phyloP scores from a whole-genome alignment of 306 rosid genomes.

The Malus orientalis region DNA sequence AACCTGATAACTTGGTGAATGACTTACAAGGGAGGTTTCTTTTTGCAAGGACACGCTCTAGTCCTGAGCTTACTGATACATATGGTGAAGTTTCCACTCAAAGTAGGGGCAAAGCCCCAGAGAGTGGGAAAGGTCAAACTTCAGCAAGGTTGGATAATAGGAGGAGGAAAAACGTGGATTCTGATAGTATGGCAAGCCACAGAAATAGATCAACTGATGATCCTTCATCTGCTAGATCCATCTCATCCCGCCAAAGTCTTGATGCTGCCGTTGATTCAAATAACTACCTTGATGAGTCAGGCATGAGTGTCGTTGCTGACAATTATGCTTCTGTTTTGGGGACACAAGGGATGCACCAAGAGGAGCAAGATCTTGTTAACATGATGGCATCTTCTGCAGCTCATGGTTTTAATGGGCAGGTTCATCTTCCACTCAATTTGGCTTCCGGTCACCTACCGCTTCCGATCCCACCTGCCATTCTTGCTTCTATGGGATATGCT shows the following conservation, averaged over 20 bases:
- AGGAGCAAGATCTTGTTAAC: slow-evolving; percentile 86
- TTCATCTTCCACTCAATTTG: slow-evolving; percentile 65
- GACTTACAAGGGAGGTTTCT: slow-evolving; percentile 65
- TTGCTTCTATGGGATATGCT: slow-evolving; percentile 72
- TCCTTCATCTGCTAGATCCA: slow-evolving; percentile 33
- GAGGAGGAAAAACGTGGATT: slow-evolving; percentile 50
- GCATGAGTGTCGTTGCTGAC: slow-evolving; percentile 35
- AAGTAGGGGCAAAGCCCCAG: slow-evolving; percentile 47
- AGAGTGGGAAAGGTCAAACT: slow-evolving; percentile 44
- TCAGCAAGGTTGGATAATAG: slow-evolving; percentile 51
- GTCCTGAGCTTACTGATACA: slow-evolving; percentile 91
- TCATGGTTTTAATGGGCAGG: slow-evolving; percentile 64
- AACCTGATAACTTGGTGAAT: slow-evolving; percentile 28
- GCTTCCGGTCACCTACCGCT: slow-evolving; percentile 66
- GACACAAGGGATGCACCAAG: slow-evolving; percentile 72
- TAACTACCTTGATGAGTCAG: slow-evolving; percentile 47
- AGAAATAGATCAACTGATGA: slow-evolving; percentile 41
- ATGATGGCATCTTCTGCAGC: slow-evolving; percentile 67
- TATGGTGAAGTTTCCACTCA: slow-evolving; percentile 65
- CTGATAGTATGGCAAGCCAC: slow-evolving; percentile 36
- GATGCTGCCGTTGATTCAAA: slow-evolving; percentile 50
- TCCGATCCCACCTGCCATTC: slow-evolving; percentile 60
- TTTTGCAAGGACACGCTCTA: slow-evolving; percentile 91
- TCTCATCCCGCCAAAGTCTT: slow-evolving; percentile 36
- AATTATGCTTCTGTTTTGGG: slow-evolving; percentile 65